Evolutionary conservation across 2,329 filamentous ascomycete species (phyloP).

Genomic region (Curvularia eragrostidis): DNA sequence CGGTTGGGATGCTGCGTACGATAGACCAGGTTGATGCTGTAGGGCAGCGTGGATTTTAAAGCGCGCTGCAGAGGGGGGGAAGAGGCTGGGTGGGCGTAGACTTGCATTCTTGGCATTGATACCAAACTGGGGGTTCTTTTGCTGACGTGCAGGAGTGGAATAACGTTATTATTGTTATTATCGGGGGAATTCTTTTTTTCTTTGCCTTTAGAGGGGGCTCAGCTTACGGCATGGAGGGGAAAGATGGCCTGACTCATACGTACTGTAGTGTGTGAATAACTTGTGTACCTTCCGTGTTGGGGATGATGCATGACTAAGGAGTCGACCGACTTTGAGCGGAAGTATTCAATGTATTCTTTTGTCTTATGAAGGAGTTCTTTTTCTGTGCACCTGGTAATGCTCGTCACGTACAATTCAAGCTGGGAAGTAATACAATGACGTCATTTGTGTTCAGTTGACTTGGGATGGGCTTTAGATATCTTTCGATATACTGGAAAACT

Average conservation of each 20-base stretch:
- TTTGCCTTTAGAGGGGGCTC: background rate
- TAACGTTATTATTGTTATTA: no score
- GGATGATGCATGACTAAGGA: conserved; percentile 12
- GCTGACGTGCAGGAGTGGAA: no score
- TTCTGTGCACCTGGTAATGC: background rate
- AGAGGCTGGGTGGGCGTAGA: conserved; percentile 31
- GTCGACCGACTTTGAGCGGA: background rate
- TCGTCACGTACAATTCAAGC: background rate
- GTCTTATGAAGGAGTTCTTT: background rate
- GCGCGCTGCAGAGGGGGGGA: conserved; percentile 61
- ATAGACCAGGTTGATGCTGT: conserved; percentile 67
- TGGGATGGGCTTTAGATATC: no score
- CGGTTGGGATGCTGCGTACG: conserved; percentile 65
- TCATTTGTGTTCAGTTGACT: background rate
- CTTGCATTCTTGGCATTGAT: conserved; percentile 11
- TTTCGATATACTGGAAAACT: no score
- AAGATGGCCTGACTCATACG: background rate
- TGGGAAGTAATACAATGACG: background rate
- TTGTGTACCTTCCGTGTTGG: conserved; percentile 14
- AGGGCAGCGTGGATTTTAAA: conserved; percentile 61
- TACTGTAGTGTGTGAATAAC: background rate
- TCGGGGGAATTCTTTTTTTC: background rate
- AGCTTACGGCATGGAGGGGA: background rate
- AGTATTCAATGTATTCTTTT: background rate
- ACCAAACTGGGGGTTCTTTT: background rate